Conservation (phyloP, 1,284 basidiomycete species). For the Cutaneotrichosporon sp. region DNA sequence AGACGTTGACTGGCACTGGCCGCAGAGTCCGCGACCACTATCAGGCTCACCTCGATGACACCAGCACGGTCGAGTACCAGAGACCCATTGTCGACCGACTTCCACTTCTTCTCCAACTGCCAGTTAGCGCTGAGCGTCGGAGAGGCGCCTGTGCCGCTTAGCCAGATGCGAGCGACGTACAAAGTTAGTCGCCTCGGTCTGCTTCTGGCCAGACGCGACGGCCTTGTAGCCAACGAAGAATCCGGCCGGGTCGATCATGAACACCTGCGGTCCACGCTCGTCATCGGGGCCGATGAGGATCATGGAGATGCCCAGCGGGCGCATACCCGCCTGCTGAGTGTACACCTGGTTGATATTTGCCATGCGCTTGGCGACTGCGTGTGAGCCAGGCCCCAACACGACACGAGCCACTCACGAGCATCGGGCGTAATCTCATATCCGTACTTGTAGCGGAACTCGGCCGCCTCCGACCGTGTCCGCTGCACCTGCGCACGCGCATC, state of each 20-base stretch:
- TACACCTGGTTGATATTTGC: slow-evolving; percentile 99
- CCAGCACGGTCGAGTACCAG: slow-evolving; percentile 66
- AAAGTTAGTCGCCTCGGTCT: slow-evolving; percentile 97
- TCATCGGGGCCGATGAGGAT: slow-evolving; percentile 90
- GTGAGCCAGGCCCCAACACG: background rate
- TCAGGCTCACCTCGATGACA: slow-evolving; percentile 74
- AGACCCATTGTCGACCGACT: slow-evolving; percentile 72
- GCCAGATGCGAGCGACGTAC: slow-evolving; percentile 23
- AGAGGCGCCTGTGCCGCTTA: background rate
- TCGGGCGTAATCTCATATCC: slow-evolving; percentile 98
- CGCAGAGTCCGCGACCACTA: too few relatives aligned
- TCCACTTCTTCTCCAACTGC: slow-evolving; percentile 94
- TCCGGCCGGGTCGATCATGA: slow-evolving; percentile 97
- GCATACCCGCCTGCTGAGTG: slow-evolving; percentile 95
- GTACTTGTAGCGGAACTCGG: slow-evolving; percentile 92
- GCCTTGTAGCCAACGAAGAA: slow-evolving; percentile 99
- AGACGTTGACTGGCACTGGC: background rate
- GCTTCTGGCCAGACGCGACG: slow-evolving; percentile 92
- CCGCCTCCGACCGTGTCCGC: slow-evolving; percentile 85
- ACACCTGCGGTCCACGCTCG: slow-evolving; percentile 84
- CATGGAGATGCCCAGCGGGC: slow-evolving; percentile 96
- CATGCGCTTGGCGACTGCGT: slow-evolving; percentile 72
- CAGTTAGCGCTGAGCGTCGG: slow-evolving; percentile 3
- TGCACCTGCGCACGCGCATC: slow-evolving; percentile 88
- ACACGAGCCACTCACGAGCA: slow-evolving; percentile 52